Percentiles rank a stretch among this genome's conserved stretches.
phyloP scores from a whole-genome alignment of 768 basidiomycete genomes.

The Russula olivacea region DNA sequence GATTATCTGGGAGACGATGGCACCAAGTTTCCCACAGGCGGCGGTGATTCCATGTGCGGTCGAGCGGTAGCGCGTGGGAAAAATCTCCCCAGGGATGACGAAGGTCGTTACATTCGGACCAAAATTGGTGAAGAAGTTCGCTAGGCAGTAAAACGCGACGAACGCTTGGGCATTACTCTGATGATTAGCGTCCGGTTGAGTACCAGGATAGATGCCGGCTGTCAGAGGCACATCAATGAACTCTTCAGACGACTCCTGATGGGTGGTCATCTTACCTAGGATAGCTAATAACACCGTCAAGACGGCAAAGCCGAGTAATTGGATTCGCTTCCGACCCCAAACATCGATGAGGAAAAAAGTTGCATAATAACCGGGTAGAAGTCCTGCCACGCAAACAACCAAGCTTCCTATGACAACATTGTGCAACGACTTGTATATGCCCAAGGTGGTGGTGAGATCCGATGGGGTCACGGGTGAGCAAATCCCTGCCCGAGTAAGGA shows the following conservation, averaged over 20 bases:
- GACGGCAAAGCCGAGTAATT: slow-evolving; percentile 65
- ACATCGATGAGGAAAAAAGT: slow-evolving; percentile 60
- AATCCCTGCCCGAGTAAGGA: slow-evolving; percentile 44
- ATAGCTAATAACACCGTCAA: slow-evolving; percentile 60
- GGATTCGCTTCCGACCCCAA: slow-evolving; percentile 80
- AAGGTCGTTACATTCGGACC: slow-evolving; percentile 41
- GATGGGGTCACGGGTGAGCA: too few species aligned
- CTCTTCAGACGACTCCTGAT: slow-evolving; percentile 28
- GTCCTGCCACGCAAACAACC: slow-evolving; percentile 68
- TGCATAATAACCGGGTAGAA: slow-evolving; percentile 74
- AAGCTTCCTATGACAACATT: slow-evolving; percentile 70
- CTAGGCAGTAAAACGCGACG: slow-evolving; percentile 36
- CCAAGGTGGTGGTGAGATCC: slow-evolving; percentile 32
- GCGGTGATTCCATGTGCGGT: slow-evolving; percentile 42
- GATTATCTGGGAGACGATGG: slow-evolving; percentile 37
- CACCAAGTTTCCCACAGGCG: slow-evolving; percentile 41
- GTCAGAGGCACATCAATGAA: slow-evolving; percentile 26
- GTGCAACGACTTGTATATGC: slow-evolving; percentile 46
- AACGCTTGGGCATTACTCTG: slow-evolving; percentile 32
- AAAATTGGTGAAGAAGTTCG: slow-evolving; percentile 40
- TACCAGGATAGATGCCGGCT: slow-evolving; percentile 17
- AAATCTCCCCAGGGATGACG: slow-evolving; percentile 38
- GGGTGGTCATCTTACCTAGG: slow-evolving; percentile 47
- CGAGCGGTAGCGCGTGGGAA: slow-evolving; percentile 41
- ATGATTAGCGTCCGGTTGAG: slow-evolving; percentile 33